A percentile compares a stretch with the other conserved stretches of the same genome.
These are phyloP conservation scores for Penicillium waksmanii DNA, from an alignment of 495 filamentous ascomycete genomes.

Conservation along the genomic window DNA sequence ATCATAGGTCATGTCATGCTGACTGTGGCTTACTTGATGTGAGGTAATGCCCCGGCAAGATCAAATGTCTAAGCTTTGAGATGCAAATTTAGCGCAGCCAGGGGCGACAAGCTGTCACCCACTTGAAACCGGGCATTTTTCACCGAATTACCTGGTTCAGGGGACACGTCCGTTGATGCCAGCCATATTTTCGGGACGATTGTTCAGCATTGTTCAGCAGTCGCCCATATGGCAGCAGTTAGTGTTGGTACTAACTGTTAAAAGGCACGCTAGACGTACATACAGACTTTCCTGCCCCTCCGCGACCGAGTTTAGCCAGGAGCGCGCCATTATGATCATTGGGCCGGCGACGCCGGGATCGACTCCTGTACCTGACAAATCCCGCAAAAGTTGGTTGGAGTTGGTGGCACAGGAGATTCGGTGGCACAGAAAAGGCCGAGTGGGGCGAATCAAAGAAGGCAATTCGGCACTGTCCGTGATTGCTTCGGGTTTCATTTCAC, in stretches of 20 bases:
- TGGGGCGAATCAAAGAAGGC: neutral
- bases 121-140: constrained; percentile 7
- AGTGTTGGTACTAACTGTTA: neutral
- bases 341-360: constrained; percentile 29
- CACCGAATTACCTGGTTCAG: constrained; percentile 17
- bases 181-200: constrained; percentile 1
- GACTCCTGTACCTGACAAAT: constrained; percentile 23
- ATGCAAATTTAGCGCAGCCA: neutral
- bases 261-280: too few species aligned
- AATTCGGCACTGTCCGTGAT: constrained; percentile 21
- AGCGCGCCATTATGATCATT: constrained; percentile 5
- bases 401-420: constrained; percentile 3
- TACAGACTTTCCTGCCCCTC: too few species aligned
- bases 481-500: constrained; percentile 21
- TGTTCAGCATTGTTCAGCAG: neutral
- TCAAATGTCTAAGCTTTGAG: constrained; percentile 18
- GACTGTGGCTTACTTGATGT: neutral
- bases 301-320: too few species aligned
- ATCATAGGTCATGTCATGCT: neutral
- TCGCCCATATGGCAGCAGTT: constrained; percentile 11
- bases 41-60: neutral
- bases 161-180: neutral
- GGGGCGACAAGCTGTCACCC: constrained; percentile 6
- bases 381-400: constrained; percentile 8
- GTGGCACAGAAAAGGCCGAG: constrained; percentile 3